These are phyloP conservation scores for Taiwanofungus camphoratus DNA, from an alignment of 1,284 basidiomycete species.

Conservation along the genomic window DNA sequence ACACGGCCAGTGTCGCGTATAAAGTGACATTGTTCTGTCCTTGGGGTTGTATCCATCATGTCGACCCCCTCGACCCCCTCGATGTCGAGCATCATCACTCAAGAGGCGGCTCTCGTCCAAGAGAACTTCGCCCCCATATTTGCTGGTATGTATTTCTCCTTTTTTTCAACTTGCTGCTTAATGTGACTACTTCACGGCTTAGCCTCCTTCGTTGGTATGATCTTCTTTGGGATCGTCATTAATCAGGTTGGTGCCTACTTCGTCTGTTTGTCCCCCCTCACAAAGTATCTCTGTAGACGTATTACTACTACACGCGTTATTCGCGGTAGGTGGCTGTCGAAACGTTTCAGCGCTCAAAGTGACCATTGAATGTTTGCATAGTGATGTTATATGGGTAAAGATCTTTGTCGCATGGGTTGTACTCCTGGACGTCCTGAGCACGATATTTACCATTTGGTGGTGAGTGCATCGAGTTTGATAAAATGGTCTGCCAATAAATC, in stretches of 20 bases:
- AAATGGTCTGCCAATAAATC: neutral
- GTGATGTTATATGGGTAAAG: slow-evolving; percentile 1
- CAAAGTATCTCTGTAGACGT: neutral
- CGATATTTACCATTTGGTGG: slow-evolving; percentile 3
- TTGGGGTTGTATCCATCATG: too few species aligned
- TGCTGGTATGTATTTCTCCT: neutral
- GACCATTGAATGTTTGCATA: neutral
- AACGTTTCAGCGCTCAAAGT: neutral
- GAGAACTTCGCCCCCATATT: neutral
- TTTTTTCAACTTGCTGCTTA: neutral
- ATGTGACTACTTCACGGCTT: neutral
- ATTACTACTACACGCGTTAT: slow-evolving; percentile 4
- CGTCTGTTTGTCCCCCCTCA: neutral
- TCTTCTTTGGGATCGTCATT: slow-evolving; percentile 5
- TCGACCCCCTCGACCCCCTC: too few species aligned
- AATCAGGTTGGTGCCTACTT: slow-evolving; percentile 2
- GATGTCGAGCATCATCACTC: too few species aligned
- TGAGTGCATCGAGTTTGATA: neutral
- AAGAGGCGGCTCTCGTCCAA: too few species aligned
- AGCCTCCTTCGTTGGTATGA: slow-evolving; percentile 1
- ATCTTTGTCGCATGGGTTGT: slow-evolving; percentile 1
- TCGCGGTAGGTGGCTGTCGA: neutral
- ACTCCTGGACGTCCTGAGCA: neutral
- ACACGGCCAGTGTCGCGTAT: too few species aligned
- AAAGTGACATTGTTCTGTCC: too few species aligned